Evolutionary conservation across 768 basidiomycete genomes (phyloP).

Genomic region (Lyophyllum semitale): DNA sequence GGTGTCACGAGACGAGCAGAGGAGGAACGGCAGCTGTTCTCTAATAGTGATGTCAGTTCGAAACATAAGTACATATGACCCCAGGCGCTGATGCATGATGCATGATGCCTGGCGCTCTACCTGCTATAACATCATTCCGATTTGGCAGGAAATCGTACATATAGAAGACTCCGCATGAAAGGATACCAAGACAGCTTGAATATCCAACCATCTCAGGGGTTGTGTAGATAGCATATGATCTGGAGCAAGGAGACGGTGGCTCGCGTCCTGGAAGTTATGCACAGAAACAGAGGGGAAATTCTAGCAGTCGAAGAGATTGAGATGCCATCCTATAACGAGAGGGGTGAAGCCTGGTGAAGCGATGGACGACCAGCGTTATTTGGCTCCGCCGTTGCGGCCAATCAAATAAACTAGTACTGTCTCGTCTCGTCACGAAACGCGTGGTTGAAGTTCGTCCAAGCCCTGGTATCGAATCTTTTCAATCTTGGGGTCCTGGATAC

Average conservation of each 20-base stretch:
- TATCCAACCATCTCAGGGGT: too few relatives aligned
- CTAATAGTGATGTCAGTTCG: not conserved
- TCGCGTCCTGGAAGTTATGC: not conserved
- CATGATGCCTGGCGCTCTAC: too few relatives aligned
- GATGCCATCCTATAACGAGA: not conserved
- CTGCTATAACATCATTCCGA: too few relatives aligned
- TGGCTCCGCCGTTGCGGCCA: not conserved
- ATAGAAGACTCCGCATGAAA: too few relatives aligned
- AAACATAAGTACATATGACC: too few relatives aligned
- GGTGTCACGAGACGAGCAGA: constrained; percentile 4
- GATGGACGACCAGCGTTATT: not conserved
- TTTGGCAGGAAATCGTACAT: too few relatives aligned
- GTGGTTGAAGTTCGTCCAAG: too few relatives aligned
- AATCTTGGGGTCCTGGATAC: not conserved
- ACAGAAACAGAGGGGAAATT: not conserved
- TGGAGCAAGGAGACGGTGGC: not conserved
- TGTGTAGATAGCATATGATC: too few relatives aligned
- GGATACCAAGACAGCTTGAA: too few relatives aligned
- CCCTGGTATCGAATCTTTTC: too few relatives aligned
- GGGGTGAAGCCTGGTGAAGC: not conserved
- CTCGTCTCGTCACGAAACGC: not conserved
- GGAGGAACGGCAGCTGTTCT: not conserved
- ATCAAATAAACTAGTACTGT: not conserved
- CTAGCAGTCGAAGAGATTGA: too few relatives aligned
- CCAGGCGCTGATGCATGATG: too few relatives aligned